Conservation (phyloP, 2,329 filamentous ascomycete genomes). For the Moelleriella libera region DNA sequence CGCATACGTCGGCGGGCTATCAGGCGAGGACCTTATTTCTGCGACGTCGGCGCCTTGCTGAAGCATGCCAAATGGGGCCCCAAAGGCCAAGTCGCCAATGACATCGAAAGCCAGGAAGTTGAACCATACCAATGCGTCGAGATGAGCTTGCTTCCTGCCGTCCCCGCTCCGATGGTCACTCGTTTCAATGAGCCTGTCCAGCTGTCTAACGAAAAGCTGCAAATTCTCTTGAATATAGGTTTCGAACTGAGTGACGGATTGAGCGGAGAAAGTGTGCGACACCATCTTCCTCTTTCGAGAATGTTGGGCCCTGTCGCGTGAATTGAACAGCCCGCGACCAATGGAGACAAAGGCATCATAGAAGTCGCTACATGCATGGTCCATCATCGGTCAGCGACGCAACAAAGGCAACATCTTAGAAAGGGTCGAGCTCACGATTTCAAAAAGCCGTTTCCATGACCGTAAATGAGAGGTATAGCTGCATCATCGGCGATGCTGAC, state of each 20-base stretch:
- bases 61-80: conserved; percentile 51
- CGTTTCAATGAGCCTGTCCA: conserved; percentile 46
- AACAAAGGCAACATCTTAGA: neutral
- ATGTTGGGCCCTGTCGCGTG: conserved; percentile 67
- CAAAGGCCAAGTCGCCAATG: conserved; percentile 35
- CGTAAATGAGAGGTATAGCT: conserved; percentile 67
- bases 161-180: conserved; percentile 32
- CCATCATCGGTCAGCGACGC: neutral
- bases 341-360: conserved; percentile 90
- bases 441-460: conserved; percentile 62
- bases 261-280: conserved; percentile 73
- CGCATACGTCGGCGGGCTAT: conserved; percentile 51
- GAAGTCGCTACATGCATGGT: conserved; percentile 45
- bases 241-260: conserved; percentile 72
- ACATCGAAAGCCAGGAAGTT: conserved; percentile 40
- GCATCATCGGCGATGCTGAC: conserved; percentile 67
- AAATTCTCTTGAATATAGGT: conserved; percentile 77
- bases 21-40: conserved; percentile 50
- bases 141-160: conserved; percentile 45
- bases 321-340: conserved; percentile 77
- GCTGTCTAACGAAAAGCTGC: conserved; percentile 56
- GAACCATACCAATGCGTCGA: conserved; percentile 69
- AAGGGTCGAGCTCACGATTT: conserved; percentile 40
- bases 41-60: conserved; percentile 61
- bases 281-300: conserved; percentile 81